Evolutionary conservation across 1,284 basidiomycete genomes (phyloP), one percentile per base, ranked within the genome.

Genomic region (Sphagnurus paluster): DNA sequence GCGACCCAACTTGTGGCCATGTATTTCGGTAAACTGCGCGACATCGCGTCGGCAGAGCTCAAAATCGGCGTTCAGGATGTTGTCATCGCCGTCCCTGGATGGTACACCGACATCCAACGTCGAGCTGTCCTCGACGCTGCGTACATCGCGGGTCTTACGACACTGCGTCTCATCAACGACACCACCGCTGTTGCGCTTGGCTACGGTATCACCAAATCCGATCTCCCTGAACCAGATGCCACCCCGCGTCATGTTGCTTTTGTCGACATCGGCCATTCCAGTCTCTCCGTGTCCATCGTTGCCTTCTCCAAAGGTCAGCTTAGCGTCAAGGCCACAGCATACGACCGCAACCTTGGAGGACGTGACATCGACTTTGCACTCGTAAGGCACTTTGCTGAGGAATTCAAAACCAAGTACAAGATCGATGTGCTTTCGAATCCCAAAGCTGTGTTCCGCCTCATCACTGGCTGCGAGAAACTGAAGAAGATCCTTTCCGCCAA

Each of bases 161-260:
- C 83, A 54, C 88, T 97, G 50, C 89, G 93, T 47, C 79, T 98
- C 63, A 93, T 97, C 75, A 96, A 96, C 74, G 93, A 97, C 68
- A 87, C 88, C 50, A 96, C 94, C 53, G 93, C 93, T 43, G 81
- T 88, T 49, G 94, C 94, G 20, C 87, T 97, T 63, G 92, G 90
- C 46, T 97, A 94, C 71, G 94, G 94, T 61, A 97, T 97, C 77
- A 97, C 93, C 59, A 98, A 98, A 72, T 83, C 87, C 23, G 94
- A 97, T 68, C 80, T 97, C 40, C 94, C 94, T 30, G 82, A 85
- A 23, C 66, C 82, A 36, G 92, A 94, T n/a, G n/a, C n/a, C 56
- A 83, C 80, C 55, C 83, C 93, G 2, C 79, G 87, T 43, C 77
- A 96, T 67, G 85, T 98, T 64, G 86, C 86, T 55, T 97, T 98